Base-by-base conservation (phyloP, 2,329 filamentous ascomycete species). In the Xylaria sp. region DNA sequence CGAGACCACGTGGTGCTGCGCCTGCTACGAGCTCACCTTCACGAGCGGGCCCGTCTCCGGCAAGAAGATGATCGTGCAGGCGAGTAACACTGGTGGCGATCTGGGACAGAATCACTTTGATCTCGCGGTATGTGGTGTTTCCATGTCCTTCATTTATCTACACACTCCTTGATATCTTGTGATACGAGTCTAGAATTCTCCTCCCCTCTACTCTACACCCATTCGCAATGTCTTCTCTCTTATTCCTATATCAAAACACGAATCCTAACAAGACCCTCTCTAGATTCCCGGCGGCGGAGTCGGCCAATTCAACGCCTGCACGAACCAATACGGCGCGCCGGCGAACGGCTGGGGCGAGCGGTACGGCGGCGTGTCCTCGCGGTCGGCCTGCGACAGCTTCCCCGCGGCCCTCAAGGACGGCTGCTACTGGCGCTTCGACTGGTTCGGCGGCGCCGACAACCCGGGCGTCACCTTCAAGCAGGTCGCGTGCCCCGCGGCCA, bases 1-100 rank as follows among this genome's bases (percentile, higher is more conserved):
- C 2, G 90, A 91, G 78, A 80, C 82, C 0, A 83, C 80, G n/a
- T 90, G 88, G 87, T 92, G 90, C 81, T 92, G 90, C 79, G 84
- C 77, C 23, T 90, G 88, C 80, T 90, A 89, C 77, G 85, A 89
- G 78, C 80, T 90, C 65, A 88, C 87, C 13, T 89, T 90, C 75
- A 89, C 86, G 12, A 84, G 83, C 76, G 85, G 84, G 6, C 78
- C 84, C 1, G 81, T 88, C 20, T 74, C 77, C 52, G 87, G 87
- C 59, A 89, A 90, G 81, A 88, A 83, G 76, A 85, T 89, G 84
- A 82, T 89, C 50, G 84, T 90, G 39, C 88, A 90, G 79, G 86
- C 87, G 10, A 87, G 85, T 18, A 90, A 89, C 74, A 89, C 87
- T 18, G 87, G 86, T 3, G 83, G 81, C 12, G 87, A 89, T 72